Base-by-base conservation (phyloP, 2,329 filamentous ascomycete genomes). In the Fonsecaea pedrosoi region DNA sequence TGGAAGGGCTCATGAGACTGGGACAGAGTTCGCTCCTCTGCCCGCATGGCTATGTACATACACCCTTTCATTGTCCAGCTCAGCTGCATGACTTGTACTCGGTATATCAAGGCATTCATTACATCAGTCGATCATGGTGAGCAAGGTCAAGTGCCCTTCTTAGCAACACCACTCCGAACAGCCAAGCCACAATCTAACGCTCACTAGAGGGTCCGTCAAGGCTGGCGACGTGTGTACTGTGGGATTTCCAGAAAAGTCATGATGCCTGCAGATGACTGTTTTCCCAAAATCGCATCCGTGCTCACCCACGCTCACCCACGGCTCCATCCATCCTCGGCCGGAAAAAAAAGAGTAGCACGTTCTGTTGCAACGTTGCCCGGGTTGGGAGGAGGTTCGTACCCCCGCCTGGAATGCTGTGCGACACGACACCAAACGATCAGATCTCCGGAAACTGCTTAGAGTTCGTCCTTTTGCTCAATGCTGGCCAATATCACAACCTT, bases 21-120 rank as follows among this genome's bases (percentile, higher is more conserved):
- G 25, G 13, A 40, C 48, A 59, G 18, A 54, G 35, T 48, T 59
- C 55, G 18, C 12, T 34, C 25, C 45, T 42, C 50, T 38, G 54
- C 48, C 67, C 56, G 48, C 34, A 66, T 64, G 34, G 67, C 60
- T 25, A 59, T 53, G 67, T 60, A 53, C 57, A 32, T 64, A 63
- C 65, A 69, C 68, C 68, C 65, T 65, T 60, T 48, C 66, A 40
- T 13, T 34, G 42, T 35, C 53, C 40, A 54, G 45, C 6, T 37
- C 32, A 18, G 10, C 58, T 50, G 68, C 67, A 67, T 69, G 68
- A 69, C 68, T 65, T 62, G 62, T 35, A 48, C 21, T 21, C 21
- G 21, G 21, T 21, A 25, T 50, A 60, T 62, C 61, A 54, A 69
- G 54, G 60, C 55, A 65, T 58, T 59, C 54, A 66, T 64, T 66